Base-by-base conservation (phyloP, 306 rosid species). In the Rosa lucieae region DNA sequence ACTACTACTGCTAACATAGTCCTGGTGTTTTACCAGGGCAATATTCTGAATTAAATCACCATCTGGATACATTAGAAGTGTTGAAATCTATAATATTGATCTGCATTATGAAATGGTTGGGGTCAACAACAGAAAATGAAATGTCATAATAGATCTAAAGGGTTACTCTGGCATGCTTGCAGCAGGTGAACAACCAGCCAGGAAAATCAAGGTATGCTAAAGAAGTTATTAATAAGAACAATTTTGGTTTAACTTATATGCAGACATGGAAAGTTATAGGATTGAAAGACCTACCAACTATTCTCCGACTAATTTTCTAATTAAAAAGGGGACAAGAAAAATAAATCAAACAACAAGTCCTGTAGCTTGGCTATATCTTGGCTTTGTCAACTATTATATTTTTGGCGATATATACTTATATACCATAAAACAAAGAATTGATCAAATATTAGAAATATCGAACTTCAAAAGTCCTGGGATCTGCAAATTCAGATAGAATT, bases 121-220 rank as follows among this genome's bases (percentile, higher is more conserved):
- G 61, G 32, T 52, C 21, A n/a, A 32, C 63, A 72, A 72, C 42
- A 58, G 65, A 73, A 73, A 73, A 55, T 53, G 67, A 55, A 73
- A 58, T 73, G 39, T 55, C 77, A 73, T 29, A 37, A 55, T 14
- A 58, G 40, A 74, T 56, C 48, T 26, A 73, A 9, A 10, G 66
- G 75, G 1, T 35, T 32, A 59, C 14, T 53, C 59, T 37, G 77
- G 77, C 49, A 55, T 52, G 40, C 40, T 17, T 72, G 23, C 15
- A 3, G 29, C 23, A 53, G 67, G 53, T 53, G 37, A 40, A 11
- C 32, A 14, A 55, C 21, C 6, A 5, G 6, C 61, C 15, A n/a
- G 63, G 63, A 11, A 17, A 51, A 17, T 49, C 32, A 46, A 70
- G 21, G 11, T 46, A 46, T 26, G 13, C 21, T 10, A 49, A 32